A percentile compares a stretch with the other conserved stretches of the same genome.
These are phyloP conservation scores for Phytophthora lateralis DNA, from an alignment of 352 stramenopile genomes.

Conservation along the genomic window DNA sequence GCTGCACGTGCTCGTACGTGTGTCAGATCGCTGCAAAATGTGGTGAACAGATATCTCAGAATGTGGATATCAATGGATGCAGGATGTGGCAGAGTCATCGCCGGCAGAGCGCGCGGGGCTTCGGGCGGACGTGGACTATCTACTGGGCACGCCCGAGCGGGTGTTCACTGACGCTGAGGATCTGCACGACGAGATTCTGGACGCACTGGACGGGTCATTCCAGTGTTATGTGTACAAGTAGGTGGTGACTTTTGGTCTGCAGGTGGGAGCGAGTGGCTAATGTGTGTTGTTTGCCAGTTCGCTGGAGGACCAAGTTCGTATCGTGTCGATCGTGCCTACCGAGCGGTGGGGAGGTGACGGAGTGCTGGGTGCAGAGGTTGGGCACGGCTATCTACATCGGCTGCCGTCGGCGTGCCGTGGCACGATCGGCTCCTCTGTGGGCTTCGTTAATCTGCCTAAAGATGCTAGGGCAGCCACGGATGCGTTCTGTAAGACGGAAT, in stretches of 20 bases:
- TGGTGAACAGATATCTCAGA: neutral
- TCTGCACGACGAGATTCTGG: conserved; percentile 90
- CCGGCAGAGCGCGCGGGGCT: conserved; percentile 92
- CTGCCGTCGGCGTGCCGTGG: conserved; percentile 77
- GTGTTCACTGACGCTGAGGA: conserved; percentile 88
- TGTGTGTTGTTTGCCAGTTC: conserved; percentile 43
- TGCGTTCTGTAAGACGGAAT: conserved; percentile 60
- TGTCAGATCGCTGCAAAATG: neutral
- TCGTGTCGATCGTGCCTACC: conserved; percentile 85
- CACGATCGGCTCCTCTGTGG: conserved; percentile 71
- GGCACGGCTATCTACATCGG: conserved; percentile 95
- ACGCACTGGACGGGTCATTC: conserved; percentile 92
- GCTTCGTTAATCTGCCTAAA: conserved; percentile 78
- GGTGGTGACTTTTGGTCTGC: conserved; percentile 12
- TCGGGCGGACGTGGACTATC: conserved; percentile 90
- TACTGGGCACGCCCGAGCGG: conserved; percentile 93
- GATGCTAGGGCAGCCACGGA: conserved; percentile 79
- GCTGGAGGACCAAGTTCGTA: conserved; percentile 92
- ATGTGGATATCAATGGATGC: neutral
- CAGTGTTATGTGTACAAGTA: conserved; percentile 98
- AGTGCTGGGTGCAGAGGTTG: conserved; percentile 94
- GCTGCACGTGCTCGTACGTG: conserved; percentile 91
- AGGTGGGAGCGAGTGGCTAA: neutral
- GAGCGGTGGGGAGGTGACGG: conserved; percentile 91
- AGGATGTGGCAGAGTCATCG: conserved; percentile 90